Conservation (phyloP, 176 grass and related monocot species). For the Rhynchospora tenuis region DNA sequence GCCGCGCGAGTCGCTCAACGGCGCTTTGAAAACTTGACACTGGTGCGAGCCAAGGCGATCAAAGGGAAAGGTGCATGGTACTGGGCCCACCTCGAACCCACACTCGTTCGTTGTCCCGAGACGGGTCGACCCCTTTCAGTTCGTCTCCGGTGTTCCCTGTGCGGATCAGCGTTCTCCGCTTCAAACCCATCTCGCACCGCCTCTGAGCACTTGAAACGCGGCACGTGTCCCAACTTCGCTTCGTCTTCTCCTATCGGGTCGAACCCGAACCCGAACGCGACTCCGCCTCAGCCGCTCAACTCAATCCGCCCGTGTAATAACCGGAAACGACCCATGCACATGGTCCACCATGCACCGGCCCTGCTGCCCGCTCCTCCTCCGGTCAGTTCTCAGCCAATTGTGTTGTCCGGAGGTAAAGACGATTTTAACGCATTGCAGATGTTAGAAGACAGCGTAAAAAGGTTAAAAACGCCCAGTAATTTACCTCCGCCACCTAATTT, state of each 20-base stretch:
- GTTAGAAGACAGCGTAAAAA: conserved; percentile 72
- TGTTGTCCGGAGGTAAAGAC: conserved; percentile 46
- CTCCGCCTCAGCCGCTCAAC: conserved; percentile 44
- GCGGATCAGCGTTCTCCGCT: conserved; percentile 46
- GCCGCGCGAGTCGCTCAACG: conserved; percentile 31
- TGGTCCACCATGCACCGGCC: conserved; percentile 32
- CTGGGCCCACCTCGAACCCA: conserved; percentile 76
- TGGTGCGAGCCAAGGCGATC: conserved; percentile 62
- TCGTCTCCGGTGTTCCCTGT: conserved; percentile 47
- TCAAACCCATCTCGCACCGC: conserved; percentile 75
- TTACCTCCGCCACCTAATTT: conserved; percentile 31
- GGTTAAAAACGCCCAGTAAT: conserved; percentile 48
- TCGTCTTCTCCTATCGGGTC: conserved; percentile 48
- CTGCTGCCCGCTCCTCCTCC: conserved; percentile 23
- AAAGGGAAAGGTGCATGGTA: conserved; percentile 83
- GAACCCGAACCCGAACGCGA: conserved; percentile 36
- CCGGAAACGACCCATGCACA: conserved; percentile 9
- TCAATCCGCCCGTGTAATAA: conserved; percentile 31
- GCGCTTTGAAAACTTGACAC: conserved; percentile 47
- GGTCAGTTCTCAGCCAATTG: conserved; percentile 23
- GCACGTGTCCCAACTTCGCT: conserved; percentile 68
- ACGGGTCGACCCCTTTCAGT: conserved; percentile 46
- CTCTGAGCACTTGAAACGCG: conserved; percentile 78
- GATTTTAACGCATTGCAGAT: conserved; percentile 52
- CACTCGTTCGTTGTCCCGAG: conserved; percentile 34